Evolutionary conservation across 2,329 filamentous ascomycete species (phyloP), one percentile per base, ranked within the genome.

Genomic region (Claviceps cyperi): DNA sequence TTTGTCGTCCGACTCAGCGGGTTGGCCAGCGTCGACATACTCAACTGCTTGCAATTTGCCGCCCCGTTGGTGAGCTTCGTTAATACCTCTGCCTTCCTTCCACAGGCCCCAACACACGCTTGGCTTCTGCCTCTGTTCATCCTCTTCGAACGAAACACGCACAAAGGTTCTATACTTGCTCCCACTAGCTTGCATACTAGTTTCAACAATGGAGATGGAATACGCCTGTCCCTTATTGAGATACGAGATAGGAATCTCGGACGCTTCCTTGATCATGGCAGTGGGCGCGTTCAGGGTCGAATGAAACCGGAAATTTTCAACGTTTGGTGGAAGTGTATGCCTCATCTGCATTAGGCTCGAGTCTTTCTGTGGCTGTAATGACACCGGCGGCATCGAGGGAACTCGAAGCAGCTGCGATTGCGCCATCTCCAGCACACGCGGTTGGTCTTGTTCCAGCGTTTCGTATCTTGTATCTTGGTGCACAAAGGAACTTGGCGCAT

Each of bases 191-290:
- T 67, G 1, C 75, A 84, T 78, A 5, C 74, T 72, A 0, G 85
- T 92, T 62, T 98, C 92, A 45, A 85, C 73, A 28, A 98, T 77
- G 2, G 86, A 85, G 17, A 98, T 72, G 0, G 86, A 86, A 64
- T 98, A 98, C 15, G 89, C 87, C 64, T 97, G 91, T 22, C 91
- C 90, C 67, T 97, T 97, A 70, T 98, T 98, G 17, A 98, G 77
- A 63, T 98, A 98, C 0, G 91, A 96, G n/a, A 97, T 80, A 0
- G 92, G 92, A 22, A 97, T 94, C 64, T 97, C 91, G 53, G 94
- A 85, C 1, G 81, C 69, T 54, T 89, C 82, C 64, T 86, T 94
- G 61, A 94, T 84, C 92, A 97, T 98, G 7, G 92, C 92, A 0
- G 92, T 98, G 3, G 91, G 89, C 1, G 92, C 91, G 64, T 94